These are phyloP conservation scores for Globisporangium iwayamae DNA, from an alignment of 352 stramenopile species.

Conservation along the genomic window DNA sequence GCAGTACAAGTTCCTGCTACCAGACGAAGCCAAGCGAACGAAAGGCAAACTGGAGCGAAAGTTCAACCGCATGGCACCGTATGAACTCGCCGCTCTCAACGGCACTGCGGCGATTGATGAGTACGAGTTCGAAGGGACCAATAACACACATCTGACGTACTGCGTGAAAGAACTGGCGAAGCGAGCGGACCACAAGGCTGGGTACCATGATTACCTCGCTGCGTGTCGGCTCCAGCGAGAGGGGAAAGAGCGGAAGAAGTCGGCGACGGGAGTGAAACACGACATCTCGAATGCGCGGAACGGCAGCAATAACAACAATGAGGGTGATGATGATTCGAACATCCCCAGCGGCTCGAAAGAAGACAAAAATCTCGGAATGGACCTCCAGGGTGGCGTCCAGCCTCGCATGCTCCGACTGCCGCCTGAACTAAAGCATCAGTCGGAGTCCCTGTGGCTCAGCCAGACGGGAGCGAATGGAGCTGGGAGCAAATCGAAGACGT, in stretches of 20 bases:
- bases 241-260: constrained; percentile 27
- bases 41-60: constrained; percentile 45
- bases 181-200: constrained; percentile 56
- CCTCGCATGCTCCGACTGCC: constrained; percentile 46
- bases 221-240: constrained; percentile 39
- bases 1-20: constrained; percentile 88
- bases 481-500: constrained; percentile 33
- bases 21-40: constrained; percentile 60
- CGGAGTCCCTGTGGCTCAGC: constrained; percentile 70
- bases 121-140: constrained; percentile 80
- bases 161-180: constrained; percentile 79
- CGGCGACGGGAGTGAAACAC: constrained; percentile 35
- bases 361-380: constrained; percentile 58
- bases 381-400: constrained; percentile 44
- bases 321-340: constrained; percentile 28
- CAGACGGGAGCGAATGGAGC: constrained; percentile 18
- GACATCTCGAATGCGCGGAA: constrained; percentile 38
- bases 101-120: constrained; percentile 72
- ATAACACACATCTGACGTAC: constrained; percentile 84
- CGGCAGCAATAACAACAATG: constrained; percentile 24
- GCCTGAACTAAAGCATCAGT: constrained; percentile 21
- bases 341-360: constrained; percentile 16
- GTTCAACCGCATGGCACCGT: constrained; percentile 63
- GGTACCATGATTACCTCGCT: constrained; percentile 69
- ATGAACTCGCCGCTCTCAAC: constrained; percentile 57